phyloP scores from a whole-genome alignment of 192 early-diverging fungal species.

The Tieghemiomyces parasiticus region DNA sequence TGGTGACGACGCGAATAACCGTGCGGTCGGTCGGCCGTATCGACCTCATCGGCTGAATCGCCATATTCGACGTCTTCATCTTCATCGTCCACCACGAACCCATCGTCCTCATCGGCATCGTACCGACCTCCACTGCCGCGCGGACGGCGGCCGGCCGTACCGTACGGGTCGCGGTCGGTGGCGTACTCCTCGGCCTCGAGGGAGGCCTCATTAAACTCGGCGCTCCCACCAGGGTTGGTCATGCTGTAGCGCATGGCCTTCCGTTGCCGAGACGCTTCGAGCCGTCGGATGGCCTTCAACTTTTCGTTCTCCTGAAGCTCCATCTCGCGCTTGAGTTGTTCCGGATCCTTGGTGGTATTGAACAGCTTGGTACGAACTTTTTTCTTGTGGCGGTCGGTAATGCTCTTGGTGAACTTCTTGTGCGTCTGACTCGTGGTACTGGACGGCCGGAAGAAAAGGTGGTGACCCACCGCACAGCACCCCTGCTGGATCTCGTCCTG shows the following conservation, averaged over 20 bases:
- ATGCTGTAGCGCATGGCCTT: conserved; percentile 19
- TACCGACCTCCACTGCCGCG: background rate
- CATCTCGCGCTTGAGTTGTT: conserved; percentile 37
- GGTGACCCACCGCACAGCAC: conserved; percentile 12
- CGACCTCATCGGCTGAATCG: too few relatives aligned
- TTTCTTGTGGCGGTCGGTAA: conserved; percentile 53
- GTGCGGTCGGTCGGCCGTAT: too few relatives aligned
- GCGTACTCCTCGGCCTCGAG: conserved; percentile 22
- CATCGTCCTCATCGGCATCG: conserved; percentile 25
- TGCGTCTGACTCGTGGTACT: conserved; percentile 40
- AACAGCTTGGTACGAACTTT: conserved; percentile 44
- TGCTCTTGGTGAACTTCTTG: conserved; percentile 42
- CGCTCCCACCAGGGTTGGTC: too few relatives aligned
- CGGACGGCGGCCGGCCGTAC: background rate
- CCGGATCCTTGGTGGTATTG: conserved; percentile 51
- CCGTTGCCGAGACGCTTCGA: conserved; percentile 26
- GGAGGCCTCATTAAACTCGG: conserved; percentile 14
- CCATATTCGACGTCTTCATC: too few relatives aligned
- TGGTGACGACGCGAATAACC: too few relatives aligned
- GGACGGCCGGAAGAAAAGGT: conserved; percentile 48
- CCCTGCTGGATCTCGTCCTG: background rate
- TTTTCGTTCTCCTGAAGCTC: conserved; percentile 45
- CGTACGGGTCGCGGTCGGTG: conserved; percentile 13
- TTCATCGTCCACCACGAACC: conserved; percentile 41
- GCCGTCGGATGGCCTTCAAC: conserved; percentile 32